Percentiles rank a stretch among this genome's conserved stretches.
Conservation (phyloP, 2,329 filamentous ascomycete genomes). For the Oidium heveae region DNA sequence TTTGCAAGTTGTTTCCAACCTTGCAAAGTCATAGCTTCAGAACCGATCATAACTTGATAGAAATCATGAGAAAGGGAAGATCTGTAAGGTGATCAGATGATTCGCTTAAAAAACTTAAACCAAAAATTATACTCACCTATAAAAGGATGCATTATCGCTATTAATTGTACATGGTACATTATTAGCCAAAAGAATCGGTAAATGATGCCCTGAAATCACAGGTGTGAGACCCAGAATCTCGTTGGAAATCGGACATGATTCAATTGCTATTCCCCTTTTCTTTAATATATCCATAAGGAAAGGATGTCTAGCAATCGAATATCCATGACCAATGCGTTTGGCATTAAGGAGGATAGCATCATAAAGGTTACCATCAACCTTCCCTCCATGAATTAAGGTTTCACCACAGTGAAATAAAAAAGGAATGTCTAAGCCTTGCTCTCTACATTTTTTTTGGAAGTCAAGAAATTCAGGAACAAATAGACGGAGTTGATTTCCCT, state of each 20-base stretch:
- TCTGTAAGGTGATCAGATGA: slow-evolving; percentile 15
- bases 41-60: slow-evolving; percentile 50
- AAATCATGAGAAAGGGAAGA: slow-evolving; percentile 53
- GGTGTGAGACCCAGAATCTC: slow-evolving; percentile 47
- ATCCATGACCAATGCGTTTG: slow-evolving; percentile 51
- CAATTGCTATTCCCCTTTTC: slow-evolving; percentile 38
- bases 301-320: slow-evolving; percentile 40
- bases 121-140: slow-evolving; percentile 23
- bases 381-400: slow-evolving; percentile 38
- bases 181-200: slow-evolving; percentile 44
- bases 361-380: slow-evolving; percentile 40
- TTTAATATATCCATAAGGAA: slow-evolving; percentile 41
- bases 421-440: slow-evolving; percentile 29
- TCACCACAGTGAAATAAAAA: slow-evolving; percentile 60
- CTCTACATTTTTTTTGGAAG: slow-evolving; percentile 27
- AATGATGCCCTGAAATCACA: slow-evolving; percentile 36
- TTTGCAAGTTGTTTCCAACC: slow-evolving; percentile 44
- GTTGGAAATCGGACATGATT: slow-evolving; percentile 55
- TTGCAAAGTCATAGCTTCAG: slow-evolving; percentile 36
- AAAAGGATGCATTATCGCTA: slow-evolving; percentile 51
- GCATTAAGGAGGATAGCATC: slow-evolving; percentile 40
- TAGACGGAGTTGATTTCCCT: slow-evolving; percentile 31
- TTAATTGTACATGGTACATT: slow-evolving; percentile 50
- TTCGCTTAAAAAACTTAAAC: background rate
- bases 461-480: slow-evolving; percentile 28